phyloP scores from a whole-genome alignment of 371 early-diverging fungal species.

The Mucor plumbeus region DNA sequence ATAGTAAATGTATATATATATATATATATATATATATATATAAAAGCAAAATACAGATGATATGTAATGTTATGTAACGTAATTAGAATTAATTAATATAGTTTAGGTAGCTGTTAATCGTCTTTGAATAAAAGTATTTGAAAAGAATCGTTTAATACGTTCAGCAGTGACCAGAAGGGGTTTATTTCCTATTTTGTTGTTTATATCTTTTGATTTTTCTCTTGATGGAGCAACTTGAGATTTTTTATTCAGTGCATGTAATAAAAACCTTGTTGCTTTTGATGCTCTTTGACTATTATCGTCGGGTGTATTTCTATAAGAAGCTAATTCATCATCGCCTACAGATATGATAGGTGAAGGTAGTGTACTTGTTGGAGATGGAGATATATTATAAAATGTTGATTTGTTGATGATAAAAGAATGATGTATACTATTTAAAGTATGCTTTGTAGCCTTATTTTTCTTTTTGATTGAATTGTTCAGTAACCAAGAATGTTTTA shows the following conservation, averaged over 20 bases:
- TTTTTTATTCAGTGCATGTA: constrained; percentile 20
- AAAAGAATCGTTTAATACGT: constrained; percentile 19
- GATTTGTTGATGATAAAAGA: neutral
- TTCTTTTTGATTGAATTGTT: constrained; percentile 2
- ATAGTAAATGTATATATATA: neutral
- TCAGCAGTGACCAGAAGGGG: constrained; percentile 11
- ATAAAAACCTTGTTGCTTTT: constrained; percentile 15
- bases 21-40: neutral
- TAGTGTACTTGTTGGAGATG: constrained; percentile 6
- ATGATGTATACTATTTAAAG: neutral
- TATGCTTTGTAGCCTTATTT: neutral
- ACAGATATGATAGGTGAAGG: constrained; percentile 21
- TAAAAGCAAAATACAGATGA: neutral
- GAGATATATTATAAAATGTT: neutral
- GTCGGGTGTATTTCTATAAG: constrained; percentile 9
- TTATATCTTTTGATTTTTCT: constrained; percentile 13
- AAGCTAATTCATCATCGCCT: constrained; percentile 24
- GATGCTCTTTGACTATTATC: constrained; percentile 11
- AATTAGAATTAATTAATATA: neutral
- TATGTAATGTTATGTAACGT: neutral
- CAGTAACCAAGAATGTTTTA: constrained; percentile 76
- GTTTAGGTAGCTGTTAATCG: constrained; percentile 14
- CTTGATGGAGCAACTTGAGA: constrained; percentile 27
- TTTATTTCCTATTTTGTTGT: constrained; percentile 8
- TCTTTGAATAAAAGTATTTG: constrained; percentile 20